phyloP scores from a whole-genome alignment of 2,329 filamentous ascomycete species.

The Scytalidium lignicola region DNA sequence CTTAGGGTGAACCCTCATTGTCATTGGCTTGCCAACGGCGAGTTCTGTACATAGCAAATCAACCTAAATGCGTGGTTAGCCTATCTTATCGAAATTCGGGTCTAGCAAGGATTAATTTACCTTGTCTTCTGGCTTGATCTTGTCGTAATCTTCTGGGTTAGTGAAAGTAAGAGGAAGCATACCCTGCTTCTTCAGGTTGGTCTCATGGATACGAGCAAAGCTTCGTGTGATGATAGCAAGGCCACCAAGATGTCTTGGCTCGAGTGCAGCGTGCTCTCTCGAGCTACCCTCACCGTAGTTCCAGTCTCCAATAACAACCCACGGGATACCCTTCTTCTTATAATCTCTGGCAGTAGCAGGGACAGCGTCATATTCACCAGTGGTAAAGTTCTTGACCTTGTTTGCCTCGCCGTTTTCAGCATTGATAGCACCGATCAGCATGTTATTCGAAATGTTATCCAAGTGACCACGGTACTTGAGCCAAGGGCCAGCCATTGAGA shows the following conservation, averaged over 20 bases:
- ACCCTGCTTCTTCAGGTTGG: conserved; percentile 99
- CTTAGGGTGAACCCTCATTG: conserved; percentile 86
- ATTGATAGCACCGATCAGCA: conserved; percentile 97
- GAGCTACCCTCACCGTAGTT: conserved; percentile 98
- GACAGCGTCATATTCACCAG: conserved; percentile 78
- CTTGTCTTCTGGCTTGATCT: conserved; percentile 88
- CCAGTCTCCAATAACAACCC: conserved; percentile 98
- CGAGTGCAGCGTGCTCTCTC: conserved; percentile 95
- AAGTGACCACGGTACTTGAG: conserved; percentile 98
- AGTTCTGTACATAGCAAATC: conserved; percentile 87
- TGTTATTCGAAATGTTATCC: conserved; percentile 99
- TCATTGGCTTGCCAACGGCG: conserved; percentile 87
- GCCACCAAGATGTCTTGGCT: conserved; percentile 95
- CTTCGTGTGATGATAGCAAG: conserved; percentile 92
- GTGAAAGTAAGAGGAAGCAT: conserved; percentile 97
- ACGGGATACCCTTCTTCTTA: conserved; percentile 93
- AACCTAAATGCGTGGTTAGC: conserved; percentile 39
- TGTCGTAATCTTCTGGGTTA: conserved; percentile 95
- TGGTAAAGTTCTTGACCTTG: conserved; percentile 91
- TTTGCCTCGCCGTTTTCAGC: conserved; percentile 94
- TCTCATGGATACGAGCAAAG: conserved; percentile 99
- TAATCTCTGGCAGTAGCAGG: conserved; percentile 95
- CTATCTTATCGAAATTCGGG: background rate
- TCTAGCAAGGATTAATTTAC: conserved; percentile 31
- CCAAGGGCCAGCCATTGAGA: conserved; percentile 96